A percentile compares a stretch with the other conserved stretches of the same genome.
Evolutionary conservation across 805 yeast genomes (phyloP).

Genomic region (Candida tibetensis): DNA sequence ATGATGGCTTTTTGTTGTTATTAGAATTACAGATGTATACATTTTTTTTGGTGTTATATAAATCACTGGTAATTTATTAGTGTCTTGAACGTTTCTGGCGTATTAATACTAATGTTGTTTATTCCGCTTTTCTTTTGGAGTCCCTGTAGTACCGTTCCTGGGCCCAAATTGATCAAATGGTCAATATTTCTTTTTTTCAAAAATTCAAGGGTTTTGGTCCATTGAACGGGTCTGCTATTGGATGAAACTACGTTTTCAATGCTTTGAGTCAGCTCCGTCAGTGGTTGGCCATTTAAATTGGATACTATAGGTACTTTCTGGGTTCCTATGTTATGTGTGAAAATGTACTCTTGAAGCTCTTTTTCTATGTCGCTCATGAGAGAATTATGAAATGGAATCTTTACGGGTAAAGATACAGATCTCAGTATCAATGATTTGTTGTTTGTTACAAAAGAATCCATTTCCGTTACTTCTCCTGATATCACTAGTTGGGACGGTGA

Average conservation of each 20-base stretch:
- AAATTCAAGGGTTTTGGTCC: conserved; percentile 34
- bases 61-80: no score
- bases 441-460: conserved; percentile 22
- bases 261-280: conserved; percentile 20
- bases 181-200: conserved; percentile 8
- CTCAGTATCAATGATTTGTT: conserved; percentile 19
- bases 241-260: conserved; percentile 33
- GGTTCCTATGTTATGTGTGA: background rate
- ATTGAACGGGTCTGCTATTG: conserved; percentile 45
- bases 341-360: conserved; percentile 22
- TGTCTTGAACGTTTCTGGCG: conserved; percentile 1
- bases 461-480: conserved; percentile 35
- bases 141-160: conserved; percentile 34
- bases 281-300: conserved; percentile 32
- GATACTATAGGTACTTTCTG: conserved; percentile 35
- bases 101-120: conserved; percentile 1
- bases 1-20: no score
- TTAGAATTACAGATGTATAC: no score
- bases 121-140: conserved; percentile 1
- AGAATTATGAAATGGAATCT: conserved; percentile 51
- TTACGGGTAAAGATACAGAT: conserved; percentile 37
- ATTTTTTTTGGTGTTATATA: no score
- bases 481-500: conserved; percentile 41
- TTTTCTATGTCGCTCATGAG: conserved; percentile 37
- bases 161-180: conserved; percentile 36